Evolutionary conservation across 2,329 filamentous ascomycete species (phyloP).

Genomic region (Lachnellula hyalina): DNA sequence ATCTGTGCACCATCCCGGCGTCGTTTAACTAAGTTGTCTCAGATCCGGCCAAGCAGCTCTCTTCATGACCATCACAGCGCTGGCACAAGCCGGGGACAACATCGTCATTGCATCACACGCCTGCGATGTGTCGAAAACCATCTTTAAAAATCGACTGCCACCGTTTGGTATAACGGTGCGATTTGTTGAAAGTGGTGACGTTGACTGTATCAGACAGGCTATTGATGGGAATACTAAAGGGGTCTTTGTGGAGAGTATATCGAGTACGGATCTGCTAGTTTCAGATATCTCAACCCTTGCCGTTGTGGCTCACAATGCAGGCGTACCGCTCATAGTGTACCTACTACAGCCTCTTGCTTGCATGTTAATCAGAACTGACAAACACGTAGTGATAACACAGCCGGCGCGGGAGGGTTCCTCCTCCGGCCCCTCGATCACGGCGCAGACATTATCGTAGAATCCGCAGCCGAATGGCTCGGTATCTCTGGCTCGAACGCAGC

Average conservation of each 20-base stretch:
- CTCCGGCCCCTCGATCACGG: too few species aligned
- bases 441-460: too few species aligned
- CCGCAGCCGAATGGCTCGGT: too few species aligned
- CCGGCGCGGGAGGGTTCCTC: too few species aligned
- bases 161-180: constrained; percentile 60
- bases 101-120: constrained; percentile 60
- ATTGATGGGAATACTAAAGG: constrained; percentile 65
- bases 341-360: too few species aligned
- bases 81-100: constrained; percentile 59
- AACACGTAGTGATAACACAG: too few species aligned
- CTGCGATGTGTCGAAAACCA: constrained; percentile 63
- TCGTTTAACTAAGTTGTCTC: background rate
- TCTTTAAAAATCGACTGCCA: constrained; percentile 60
- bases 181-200: constrained; percentile 56
- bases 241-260: constrained; percentile 63
- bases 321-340: constrained; percentile 39
- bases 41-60: background rate
- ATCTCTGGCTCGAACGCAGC: too few species aligned
- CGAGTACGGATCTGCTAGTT: constrained; percentile 63
- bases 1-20: constrained; percentile 39
- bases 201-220: constrained; percentile 51
- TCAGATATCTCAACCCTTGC: constrained; percentile 61
- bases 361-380: too few species aligned
- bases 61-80: constrained; percentile 60
- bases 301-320: constrained; percentile 55